Base-by-base conservation (phyloP, 345 rosid genomes). In the Anacardium occidentale region DNA sequence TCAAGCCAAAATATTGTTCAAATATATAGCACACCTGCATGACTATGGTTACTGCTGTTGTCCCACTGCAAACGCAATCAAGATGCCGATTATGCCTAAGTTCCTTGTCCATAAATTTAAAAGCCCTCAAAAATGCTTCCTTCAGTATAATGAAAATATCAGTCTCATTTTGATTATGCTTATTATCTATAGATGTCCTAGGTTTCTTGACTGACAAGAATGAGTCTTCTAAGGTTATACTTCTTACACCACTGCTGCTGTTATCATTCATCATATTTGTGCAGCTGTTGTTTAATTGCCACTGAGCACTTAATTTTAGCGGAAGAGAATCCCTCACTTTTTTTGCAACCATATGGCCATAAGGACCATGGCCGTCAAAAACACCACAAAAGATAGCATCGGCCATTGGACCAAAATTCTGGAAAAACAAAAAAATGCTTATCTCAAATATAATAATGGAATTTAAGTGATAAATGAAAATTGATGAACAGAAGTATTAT, bases 281-380 rank as follows among this genome's bases (percentile, higher is more conserved):
- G 75, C 62, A 75, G 78, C 85, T 29, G 3, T 29, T 3, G 74
- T 76, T 85, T 53, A 86, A 87, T 77, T 93, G 93, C 95, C 96
- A 91, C 13, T 88, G 81, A 72, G 98, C 73, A 81, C 86, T 86
- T 82, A 96, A 71, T 67, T 87, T 93, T 68, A 82, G 79, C 22
- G 99, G 99, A 83, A 96, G 98, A 71, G 83, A 83, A 78, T 96
- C 99, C 79, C 99, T 84, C 64, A 96, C 98, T 83, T 84, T 90
- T 82, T 80, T 96, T 47, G 99, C 99, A 77, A 93, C 99, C 96
- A 91, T 79, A 78, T 96, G 98, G 70, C 99, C 99, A 62, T 77
- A 87, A 1, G 99, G 99, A 58, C 99, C 99, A 50, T 96, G 99
- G 20, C 99, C 98, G 85, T 96, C 99, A 82, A 96, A 96, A 53